A percentile compares a stretch with the other conserved stretches of the same genome.
Evolutionary conservation across 1,139 yeast species (phyloP).

Genomic region (Sugiyamaella grinbergsii): DNA sequence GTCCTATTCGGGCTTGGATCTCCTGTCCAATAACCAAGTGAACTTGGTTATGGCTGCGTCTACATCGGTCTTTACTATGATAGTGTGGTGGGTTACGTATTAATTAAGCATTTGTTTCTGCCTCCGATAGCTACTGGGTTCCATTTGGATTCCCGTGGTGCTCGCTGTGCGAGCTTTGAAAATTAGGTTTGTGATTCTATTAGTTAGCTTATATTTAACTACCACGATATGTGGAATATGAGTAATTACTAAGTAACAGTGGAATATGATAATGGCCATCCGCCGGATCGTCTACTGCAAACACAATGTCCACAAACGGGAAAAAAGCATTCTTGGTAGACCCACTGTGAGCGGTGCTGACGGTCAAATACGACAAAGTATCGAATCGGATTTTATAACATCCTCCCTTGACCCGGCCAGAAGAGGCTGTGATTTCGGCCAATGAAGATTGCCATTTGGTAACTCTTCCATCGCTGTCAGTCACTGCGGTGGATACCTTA

Average conservation of each 20-base stretch:
- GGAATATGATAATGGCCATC: slow-evolving; percentile 88
- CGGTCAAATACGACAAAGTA: slow-evolving; percentile 73
- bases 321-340: slow-evolving; percentile 53
- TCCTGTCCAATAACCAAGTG: slow-evolving; percentile 49
- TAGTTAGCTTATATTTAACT: slow-evolving; percentile 43
- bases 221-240: slow-evolving; percentile 89
- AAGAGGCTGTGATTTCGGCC: slow-evolving; percentile 10
- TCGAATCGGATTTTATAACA: slow-evolving; percentile 36
- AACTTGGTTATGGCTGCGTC: slow-evolving; percentile 45
- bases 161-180: slow-evolving; percentile 9
- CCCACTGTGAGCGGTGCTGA: slow-evolving; percentile 68
- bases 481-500: slow-evolving; percentile 56
- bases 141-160: slow-evolving; percentile 13
- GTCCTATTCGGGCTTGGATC: slow-evolving; percentile 35
- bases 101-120: background rate
- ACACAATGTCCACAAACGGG: slow-evolving; percentile 80
- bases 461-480: slow-evolving; percentile 79
- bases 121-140: slow-evolving; percentile 14
- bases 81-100: slow-evolving; percentile 29
- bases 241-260: slow-evolving; percentile 72
- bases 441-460: slow-evolving; percentile 56
- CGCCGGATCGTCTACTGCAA: slow-evolving; percentile 64
- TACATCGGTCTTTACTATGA: slow-evolving; percentile 40
- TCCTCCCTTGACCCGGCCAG: slow-evolving; percentile 30
- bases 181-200: background rate